Conservation (phyloP, 306 rosid species). For the Astragalus glycyphyllos region DNA sequence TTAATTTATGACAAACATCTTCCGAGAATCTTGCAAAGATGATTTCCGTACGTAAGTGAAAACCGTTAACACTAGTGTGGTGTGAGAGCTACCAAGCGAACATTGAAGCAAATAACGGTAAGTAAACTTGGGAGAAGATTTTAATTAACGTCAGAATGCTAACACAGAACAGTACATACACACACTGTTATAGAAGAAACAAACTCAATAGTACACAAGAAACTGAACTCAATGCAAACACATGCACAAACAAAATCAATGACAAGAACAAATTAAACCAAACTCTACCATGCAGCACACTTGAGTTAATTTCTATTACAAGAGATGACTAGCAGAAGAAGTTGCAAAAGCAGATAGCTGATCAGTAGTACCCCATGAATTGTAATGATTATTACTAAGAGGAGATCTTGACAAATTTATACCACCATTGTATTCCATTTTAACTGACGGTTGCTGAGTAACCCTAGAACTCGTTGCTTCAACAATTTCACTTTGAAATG, state of each 20-base stretch:
- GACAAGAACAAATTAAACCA: slow-evolving; percentile 35
- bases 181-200: slow-evolving; percentile 46
- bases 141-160: slow-evolving; percentile 26
- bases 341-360: slow-evolving; percentile 63
- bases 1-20: neutral
- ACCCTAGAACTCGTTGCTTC: slow-evolving; percentile 59
- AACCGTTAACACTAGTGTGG: slow-evolving; percentile 26
- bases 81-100: slow-evolving; percentile 24
- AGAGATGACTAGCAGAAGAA: slow-evolving; percentile 67
- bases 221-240: slow-evolving; percentile 27
- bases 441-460: slow-evolving; percentile 54
- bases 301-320: slow-evolving; percentile 45
- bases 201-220: slow-evolving; percentile 47
- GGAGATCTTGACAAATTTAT: slow-evolving; percentile 53
- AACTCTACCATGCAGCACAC: slow-evolving; percentile 42
- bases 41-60: slow-evolving; percentile 10
- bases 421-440: slow-evolving; percentile 59
- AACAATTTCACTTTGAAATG: slow-evolving; percentile 51
- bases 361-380: slow-evolving; percentile 60
- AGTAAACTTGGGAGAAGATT: slow-evolving; percentile 33
- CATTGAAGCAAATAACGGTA: neutral
- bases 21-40: slow-evolving; percentile 28
- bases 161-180: slow-evolving; percentile 47
- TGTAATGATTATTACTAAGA: slow-evolving; percentile 49
- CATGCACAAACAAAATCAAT: slow-evolving; percentile 39